Conservation (phyloP, 495 filamentous ascomycete species). For the Podospora tetraspora region DNA sequence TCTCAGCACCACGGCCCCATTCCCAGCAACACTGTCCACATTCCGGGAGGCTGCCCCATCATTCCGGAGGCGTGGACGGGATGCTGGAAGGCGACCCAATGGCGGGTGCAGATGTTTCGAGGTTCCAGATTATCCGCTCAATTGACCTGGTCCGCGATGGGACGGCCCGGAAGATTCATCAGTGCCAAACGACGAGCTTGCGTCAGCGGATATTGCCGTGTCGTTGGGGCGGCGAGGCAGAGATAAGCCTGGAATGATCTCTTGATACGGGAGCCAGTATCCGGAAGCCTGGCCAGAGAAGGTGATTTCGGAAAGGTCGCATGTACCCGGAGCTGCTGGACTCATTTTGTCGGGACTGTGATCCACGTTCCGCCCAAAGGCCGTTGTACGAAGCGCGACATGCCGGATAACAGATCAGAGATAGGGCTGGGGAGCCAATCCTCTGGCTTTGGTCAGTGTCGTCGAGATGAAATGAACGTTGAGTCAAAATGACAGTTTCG, state of each 20-base stretch:
- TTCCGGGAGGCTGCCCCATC: not conserved
- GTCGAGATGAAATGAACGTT: not conserved
- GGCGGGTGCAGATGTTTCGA: not conserved
- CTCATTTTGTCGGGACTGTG: not conserved
- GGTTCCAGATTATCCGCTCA: not conserved
- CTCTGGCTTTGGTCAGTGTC: not conserved
- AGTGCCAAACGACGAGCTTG: not conserved
- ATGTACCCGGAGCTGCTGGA: not conserved
- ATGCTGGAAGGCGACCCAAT: not conserved
- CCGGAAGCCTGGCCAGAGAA: not conserved
- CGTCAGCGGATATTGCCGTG: not conserved
- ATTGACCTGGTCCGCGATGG: not conserved
- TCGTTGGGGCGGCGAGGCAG: not conserved
- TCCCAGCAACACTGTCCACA: not conserved
- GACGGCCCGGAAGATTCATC: not conserved
- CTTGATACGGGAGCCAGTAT: not conserved
- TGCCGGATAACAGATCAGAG: not conserved
- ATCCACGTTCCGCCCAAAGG: not conserved
- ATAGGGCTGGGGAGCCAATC: not conserved
- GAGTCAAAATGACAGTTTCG: no score
- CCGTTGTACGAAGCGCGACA: not conserved
- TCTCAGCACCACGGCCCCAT: not conserved
- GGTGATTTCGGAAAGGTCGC: not conserved
- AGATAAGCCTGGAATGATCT: not conserved
- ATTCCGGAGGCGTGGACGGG: not conserved